Base-by-base conservation (phyloP, 2,329 filamentous ascomycete genomes). In the Penicillium sclerotiorum region DNA sequence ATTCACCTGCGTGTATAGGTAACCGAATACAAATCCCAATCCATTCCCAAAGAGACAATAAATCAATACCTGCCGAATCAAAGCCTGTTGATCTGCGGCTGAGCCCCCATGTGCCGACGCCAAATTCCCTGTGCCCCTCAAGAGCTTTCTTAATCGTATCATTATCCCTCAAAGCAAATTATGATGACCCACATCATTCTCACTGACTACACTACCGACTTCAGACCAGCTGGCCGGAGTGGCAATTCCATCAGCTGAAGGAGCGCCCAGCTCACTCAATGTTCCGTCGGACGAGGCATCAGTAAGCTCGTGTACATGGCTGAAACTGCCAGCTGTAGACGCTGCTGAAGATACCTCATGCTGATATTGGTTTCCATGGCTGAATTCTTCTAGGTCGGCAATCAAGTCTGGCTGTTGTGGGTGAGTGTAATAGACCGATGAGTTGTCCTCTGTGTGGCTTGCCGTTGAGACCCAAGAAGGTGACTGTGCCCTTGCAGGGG, bases 151-250 rank as follows among this genome's bases (percentile, higher is more conserved):
- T 42, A 45, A 38, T 45, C 32, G 20, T 28, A 17, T n/a, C 13
- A 3, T 23, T 38, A 32, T 27, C 18, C 8, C 52, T 60, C 49
- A 63, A 21, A 55, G 45, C 38, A 62, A 52, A 22, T 52, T 46
- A 38, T 60, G 61, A 52, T 66, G 58, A 23, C 62, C 59, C 33
- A 60, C 63, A 54, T 75, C 71, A 46, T 74, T 70, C 28, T 65
- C 65, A 58, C 73, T 75, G 21, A 74, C 57, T 41, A 73, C 72
- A 51, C 73, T 76, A 12, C 72, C 73, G 36, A 76, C 62, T 46
- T 76, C 73, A 28, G 73, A 75, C 73, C 73, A 76, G 55, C 72
- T 73, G 38, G 65, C 64, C 13, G 73, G 72, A 18, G 73, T 76
- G 49, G 60, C 57, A 33, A 63, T 51, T 8, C 67, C 66, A n/a